Evolutionary conservation across 169 alveolate species (phyloP), one percentile per base, ranked within the genome.

Genomic region (Plasmodium adleri): DNA sequence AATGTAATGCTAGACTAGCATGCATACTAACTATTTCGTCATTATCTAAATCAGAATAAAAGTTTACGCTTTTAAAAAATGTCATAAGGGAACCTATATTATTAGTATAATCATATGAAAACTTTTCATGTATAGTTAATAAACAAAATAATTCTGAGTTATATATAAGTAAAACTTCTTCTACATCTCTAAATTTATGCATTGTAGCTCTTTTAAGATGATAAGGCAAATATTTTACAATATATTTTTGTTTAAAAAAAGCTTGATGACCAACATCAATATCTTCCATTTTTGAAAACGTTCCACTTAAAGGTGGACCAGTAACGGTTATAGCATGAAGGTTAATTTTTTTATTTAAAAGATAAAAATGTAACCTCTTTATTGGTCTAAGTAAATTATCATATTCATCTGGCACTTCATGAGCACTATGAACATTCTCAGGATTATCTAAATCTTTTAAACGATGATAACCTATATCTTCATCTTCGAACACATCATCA

Each of bases 21-120:
- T 85, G 58, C 26, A 85, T 47, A 47, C 87, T 85, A 17, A 72
- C 50, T 1, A 85, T 0, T 47, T 85, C 92, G 47, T 85, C 92
- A 85, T 70, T 85, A 52, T 85, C 92, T 39, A 85, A 71, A 85
- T 85, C 92, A 22, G 92, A 43, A 60, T 85, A 85, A 59, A 43
- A 71, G 54, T 45, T 85, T 8, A 85, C 92, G 47, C 12, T 45
- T 26, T 71, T 47, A 85, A 85, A 85, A 71, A 6, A 52, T 15
- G 87, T 1, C 17, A 85, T 58, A 45, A 85, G 62, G 12, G 92
- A 85, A 28, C 92, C 92, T 45, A 3, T 4, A 71, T 85, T 28
- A 3, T 49, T 58, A n/a, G 13, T 58, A 71, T 70, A 85, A 62
- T 85, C 45, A 52, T 85, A 85, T 43, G 39, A 45, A 22, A 71